phyloP scores from a whole-genome alignment of 129 eudicot species.

The Pulicaria dysenterica region DNA sequence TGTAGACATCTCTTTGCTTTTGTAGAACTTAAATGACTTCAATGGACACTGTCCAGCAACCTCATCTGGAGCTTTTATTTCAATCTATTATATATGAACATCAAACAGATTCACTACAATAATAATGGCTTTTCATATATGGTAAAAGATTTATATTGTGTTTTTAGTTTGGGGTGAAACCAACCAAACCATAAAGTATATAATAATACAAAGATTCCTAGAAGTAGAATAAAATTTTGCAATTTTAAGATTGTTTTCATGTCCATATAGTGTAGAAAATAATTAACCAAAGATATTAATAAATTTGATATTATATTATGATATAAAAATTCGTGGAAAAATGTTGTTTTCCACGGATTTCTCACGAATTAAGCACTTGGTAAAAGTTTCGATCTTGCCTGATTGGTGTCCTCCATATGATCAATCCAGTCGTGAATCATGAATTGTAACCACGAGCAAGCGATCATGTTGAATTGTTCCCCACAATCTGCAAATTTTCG shows the following conservation, averaged over 20 bases:
- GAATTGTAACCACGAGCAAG: slow-evolving; percentile 65
- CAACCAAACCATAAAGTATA: no score
- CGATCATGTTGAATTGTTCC: slow-evolving; percentile 63
- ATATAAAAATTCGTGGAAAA: no score
- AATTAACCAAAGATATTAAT: no score
- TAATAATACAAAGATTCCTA: no score
- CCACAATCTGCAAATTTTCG: slow-evolving; percentile 42
- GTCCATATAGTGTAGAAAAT: no score
- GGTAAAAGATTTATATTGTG: no score
- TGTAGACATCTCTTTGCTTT: slow-evolving; percentile 41
- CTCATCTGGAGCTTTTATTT: slow-evolving; percentile 46
- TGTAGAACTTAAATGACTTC: slow-evolving; percentile 54
- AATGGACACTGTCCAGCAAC: slow-evolving; percentile 50
- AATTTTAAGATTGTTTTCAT: not conserved
- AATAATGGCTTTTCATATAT: not conserved
- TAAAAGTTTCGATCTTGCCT: slow-evolving; percentile 29
- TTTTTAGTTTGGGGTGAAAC: no score
- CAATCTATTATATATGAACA: slow-evolving; percentile 36
- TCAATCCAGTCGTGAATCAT: slow-evolving; percentile 76
- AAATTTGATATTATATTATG: no score
- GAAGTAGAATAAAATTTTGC: no score
- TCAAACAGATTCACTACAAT: not conserved
- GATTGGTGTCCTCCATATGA: slow-evolving; percentile 64
- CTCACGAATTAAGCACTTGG: no score
- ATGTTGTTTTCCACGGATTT: no score